Base-by-base conservation (phyloP, 768 basidiomycete genomes). In the Auricularia heimuer region DNA sequence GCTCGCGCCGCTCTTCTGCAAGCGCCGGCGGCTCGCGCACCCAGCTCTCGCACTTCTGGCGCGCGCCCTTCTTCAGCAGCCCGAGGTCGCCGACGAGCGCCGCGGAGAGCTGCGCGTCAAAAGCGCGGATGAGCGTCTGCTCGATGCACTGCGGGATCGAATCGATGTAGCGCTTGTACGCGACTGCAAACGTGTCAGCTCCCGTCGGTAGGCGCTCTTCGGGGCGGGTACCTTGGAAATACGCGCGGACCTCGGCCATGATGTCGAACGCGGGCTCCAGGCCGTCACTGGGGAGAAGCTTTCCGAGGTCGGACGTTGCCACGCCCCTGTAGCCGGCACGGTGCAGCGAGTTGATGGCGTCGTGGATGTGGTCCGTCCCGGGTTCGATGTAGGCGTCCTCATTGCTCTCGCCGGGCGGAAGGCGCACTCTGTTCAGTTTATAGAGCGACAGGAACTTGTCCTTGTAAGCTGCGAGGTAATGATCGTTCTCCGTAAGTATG, bases 231-330 rank as follows among this genome's bases (percentile, higher is more conserved):
- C 89, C 88, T 79, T 89, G 86, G 72, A 89, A 90, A 68, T 90
- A 89, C 0, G 85, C 88, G 3, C 86, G 78, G 1, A 89, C 86
- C 64, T 84, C 81, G 0, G 86, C 86, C 87, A 90, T 89, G 69
- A 90, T 87, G 3, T 73, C 68, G 18, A 90, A 68, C 0, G 85
- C 85, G 0, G 66, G 66, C 10, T 85, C 85, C 77, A 79, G 80
- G 2, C 74, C 74, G 65, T 88, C 85, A 0, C 76, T 65, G 0
- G 82, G 79, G 3, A 85, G 75, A 0, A 89, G 69, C 68, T 78
- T 84, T 0, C 79, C 68, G 0, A 89, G 67, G 63, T 85, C 82
- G 3, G 73, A 29, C n/a, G 63, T 71, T 44, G 76, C 73, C 34
- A 79, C 69, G 2, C 75, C 77, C 0, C 65, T 61, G 66, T 54